phyloP scores from a whole-genome alignment of 2,329 filamentous ascomycete genomes.

The Fusarium illudens region DNA sequence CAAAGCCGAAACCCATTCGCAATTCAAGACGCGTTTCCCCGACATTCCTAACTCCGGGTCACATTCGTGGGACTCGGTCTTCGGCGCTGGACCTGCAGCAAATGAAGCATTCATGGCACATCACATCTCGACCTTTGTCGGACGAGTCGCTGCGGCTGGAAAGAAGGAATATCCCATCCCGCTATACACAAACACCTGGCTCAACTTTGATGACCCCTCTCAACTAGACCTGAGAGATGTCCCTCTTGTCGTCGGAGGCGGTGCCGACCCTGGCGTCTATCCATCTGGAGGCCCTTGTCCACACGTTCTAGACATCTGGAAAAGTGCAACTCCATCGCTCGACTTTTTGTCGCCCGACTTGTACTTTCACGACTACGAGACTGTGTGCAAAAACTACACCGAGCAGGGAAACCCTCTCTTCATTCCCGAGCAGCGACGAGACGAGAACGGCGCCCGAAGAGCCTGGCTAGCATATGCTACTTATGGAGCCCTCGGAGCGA shows the following conservation, averaged over 20 bases:
- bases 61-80: slow-evolving; percentile 46
- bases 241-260: slow-evolving; percentile 48
- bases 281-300: slow-evolving; percentile 48
- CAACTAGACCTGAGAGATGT: slow-evolving; percentile 45
- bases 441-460: slow-evolving; percentile 54
- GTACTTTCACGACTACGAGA: slow-evolving; percentile 58
- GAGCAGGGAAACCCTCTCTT: slow-evolving; percentile 56
- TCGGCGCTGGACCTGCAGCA: slow-evolving; percentile 42
- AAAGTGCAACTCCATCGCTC: slow-evolving; percentile 51
- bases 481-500: slow-evolving; percentile 49
- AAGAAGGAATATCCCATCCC: slow-evolving; percentile 47
- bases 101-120: slow-evolving; percentile 52
- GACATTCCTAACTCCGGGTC: slow-evolving; percentile 34
- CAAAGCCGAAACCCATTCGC: slow-evolving; percentile 38
- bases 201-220: slow-evolving; percentile 45
- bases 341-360: slow-evolving; percentile 59
- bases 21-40: slow-evolving; percentile 43
- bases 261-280: slow-evolving; percentile 47
- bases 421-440: slow-evolving; percentile 61
- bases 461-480: slow-evolving; percentile 54
- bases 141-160: slow-evolving; percentile 47
- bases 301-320: slow-evolving; percentile 52
- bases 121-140: slow-evolving; percentile 45
- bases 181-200: slow-evolving; percentile 49
- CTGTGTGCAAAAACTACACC: slow-evolving; percentile 53